These are phyloP conservation scores for Aspergillus bombycis DNA, from an alignment of 2,329 filamentous ascomycete species.

Conservation along the genomic window DNA sequence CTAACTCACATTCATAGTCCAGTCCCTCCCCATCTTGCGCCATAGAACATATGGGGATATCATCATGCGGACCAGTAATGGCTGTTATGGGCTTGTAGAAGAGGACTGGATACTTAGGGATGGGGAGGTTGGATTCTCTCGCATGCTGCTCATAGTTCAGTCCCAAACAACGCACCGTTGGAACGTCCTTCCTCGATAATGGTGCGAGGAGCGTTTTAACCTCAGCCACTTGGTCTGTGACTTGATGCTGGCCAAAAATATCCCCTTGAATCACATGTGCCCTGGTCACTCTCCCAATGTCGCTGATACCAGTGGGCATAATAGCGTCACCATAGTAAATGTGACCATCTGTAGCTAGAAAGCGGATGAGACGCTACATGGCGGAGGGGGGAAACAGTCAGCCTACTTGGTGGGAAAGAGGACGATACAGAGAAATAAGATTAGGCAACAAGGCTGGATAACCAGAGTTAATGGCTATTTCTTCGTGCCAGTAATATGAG, in stretches of 20 bases:
- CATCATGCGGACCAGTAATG: conserved; percentile 65
- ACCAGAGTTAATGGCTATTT: not conserved
- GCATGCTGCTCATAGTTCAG: conserved; percentile 75
- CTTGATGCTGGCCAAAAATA: conserved; percentile 66
- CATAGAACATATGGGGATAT: conserved; percentile 66
- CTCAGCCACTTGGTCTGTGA: conserved; percentile 64
- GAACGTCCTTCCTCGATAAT: conserved; percentile 63
- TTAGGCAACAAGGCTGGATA: not conserved
- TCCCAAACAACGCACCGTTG: conserved; percentile 69
- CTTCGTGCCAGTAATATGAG: not conserved
- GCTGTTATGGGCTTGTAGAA: conserved; percentile 75
- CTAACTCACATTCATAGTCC: conserved; percentile 81
- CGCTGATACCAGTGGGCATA: conserved; percentile 61
- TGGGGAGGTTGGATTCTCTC: conserved; percentile 68
- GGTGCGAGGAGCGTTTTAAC: conserved; percentile 63
- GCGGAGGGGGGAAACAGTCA: not conserved
- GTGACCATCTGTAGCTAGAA: conserved; percentile 70
- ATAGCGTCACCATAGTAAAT: conserved; percentile 77
- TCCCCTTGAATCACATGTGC: conserved; percentile 67
- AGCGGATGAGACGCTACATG: conserved; percentile 69
- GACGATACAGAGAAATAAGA: not conserved
- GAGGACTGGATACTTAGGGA: conserved; percentile 71
- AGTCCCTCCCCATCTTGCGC: conserved; percentile 68
- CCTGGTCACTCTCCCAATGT: conserved; percentile 63
- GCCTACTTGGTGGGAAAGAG: not conserved